phyloP scores from a whole-genome alignment of 1,284 basidiomycete species.

The Naganishia albida region DNA sequence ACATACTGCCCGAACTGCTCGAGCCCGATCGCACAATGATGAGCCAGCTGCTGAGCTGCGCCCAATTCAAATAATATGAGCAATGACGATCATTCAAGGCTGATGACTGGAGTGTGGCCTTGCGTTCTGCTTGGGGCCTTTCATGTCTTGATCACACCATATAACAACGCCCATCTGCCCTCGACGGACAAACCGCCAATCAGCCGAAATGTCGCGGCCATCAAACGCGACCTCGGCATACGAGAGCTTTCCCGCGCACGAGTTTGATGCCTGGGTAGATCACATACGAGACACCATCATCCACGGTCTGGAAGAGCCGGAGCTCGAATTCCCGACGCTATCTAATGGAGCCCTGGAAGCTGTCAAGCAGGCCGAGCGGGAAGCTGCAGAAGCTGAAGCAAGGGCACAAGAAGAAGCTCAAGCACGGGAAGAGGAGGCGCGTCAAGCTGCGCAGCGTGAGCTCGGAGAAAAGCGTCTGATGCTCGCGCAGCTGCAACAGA shows the following conservation, averaged over 20 bases:
- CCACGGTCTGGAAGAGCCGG: constrained; percentile 24
- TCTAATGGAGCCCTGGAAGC: constrained; percentile 14
- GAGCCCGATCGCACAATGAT: no score
- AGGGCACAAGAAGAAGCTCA: neutral
- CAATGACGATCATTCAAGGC: neutral
- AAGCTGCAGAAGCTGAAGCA: constrained; percentile 7
- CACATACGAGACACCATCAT: constrained; percentile 27
- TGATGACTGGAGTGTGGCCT: neutral
- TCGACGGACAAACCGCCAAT: neutral
- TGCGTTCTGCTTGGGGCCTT: neutral
- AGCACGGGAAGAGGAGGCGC: constrained; percentile 6
- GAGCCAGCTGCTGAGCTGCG: no score
- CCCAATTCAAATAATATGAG: no score
- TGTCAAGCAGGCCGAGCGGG: constrained; percentile 2
- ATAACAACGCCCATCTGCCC: no score
- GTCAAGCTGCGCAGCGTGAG: neutral
- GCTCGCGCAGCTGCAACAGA: neutral
- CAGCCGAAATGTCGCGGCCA: constrained; percentile 11
- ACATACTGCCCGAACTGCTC: no score
- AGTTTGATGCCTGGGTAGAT: constrained; percentile 33
- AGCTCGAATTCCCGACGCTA: neutral
- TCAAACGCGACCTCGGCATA: constrained; percentile 24
- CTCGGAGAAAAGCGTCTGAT: neutral
- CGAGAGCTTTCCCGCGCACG: constrained; percentile 26
- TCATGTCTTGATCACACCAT: neutral